Base-by-base conservation (phyloP, 306 rosid genomes). In the Boehmeria nivea region DNA sequence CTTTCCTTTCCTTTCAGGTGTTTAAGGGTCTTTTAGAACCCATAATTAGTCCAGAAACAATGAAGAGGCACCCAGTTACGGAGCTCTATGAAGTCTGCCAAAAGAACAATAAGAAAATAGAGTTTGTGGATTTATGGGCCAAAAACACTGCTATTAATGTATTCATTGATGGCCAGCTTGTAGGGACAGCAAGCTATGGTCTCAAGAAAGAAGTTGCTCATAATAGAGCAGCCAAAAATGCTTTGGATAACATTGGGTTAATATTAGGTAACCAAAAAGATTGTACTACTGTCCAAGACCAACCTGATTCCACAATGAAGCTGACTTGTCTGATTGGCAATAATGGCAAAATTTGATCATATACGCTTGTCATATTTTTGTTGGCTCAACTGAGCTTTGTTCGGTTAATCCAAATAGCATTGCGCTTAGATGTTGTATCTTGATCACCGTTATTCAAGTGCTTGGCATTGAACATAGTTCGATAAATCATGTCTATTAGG, bases 191-290 rank as follows among this genome's bases (percentile, higher is more conserved):
- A 2, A 65, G 25, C 0, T 76, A 54, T n/a, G 23, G 37, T 6
- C 43, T 38, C 9, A 76, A 69, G 48, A 84, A 80, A 28, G 84
- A 79, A 1, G 70, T 85, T 17, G 88, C 86, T 1, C 56, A 68
- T 0, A 78, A 74, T 34, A 55, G 88, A 74, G 88, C 94, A 2
- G 81, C 94, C 0, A 75, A 71, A 69, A 61, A 60, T 64, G 94
- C 86, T 14, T 22, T 85, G 54, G 46, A 69, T 1, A 85, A 85
- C 45, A 66, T 60, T 6, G n/a, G n/a, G n/a, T n/a, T 7, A 20
- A 40, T 57, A 13, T 24, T 76, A 2, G 13, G 17, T 3, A 21
- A 26, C 15, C 58, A 54, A 12, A 40, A 24, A 4, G n/a, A n/a
- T n/a, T n/a, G n/a, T n/a, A n/a, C n/a, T n/a, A n/a, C 3, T 12